phyloP scores from a whole-genome alignment of 2,329 filamentous ascomycete species.

The Fusarium brevicatenulatum region DNA sequence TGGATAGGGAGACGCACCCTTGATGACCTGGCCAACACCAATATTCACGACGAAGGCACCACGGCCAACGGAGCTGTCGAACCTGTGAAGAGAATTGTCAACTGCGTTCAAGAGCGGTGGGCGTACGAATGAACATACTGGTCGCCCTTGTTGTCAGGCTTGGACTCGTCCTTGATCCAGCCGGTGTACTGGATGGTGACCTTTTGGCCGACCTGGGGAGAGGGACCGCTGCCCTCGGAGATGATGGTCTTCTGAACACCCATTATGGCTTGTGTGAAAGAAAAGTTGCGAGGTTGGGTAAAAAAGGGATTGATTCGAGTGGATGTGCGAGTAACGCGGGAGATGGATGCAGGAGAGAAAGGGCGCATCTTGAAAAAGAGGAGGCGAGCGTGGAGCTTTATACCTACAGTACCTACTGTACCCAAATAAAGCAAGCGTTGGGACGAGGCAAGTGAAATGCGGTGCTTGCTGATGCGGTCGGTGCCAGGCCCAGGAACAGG shows the following conservation, averaged over 20 bases:
- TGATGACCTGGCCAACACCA: slow-evolving; percentile 86
- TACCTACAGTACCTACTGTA: background rate
- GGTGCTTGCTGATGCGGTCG: slow-evolving; percentile 24
- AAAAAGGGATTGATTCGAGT: slow-evolving; percentile 35
- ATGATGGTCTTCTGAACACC: slow-evolving; percentile 76
- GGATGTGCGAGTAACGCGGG: slow-evolving; percentile 27
- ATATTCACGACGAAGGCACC: slow-evolving; percentile 82
- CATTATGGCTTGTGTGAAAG: slow-evolving; percentile 61
- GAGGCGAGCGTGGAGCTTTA: slow-evolving; percentile 37
- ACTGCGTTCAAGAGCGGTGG: background rate
- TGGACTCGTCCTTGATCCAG: slow-evolving; percentile 75
- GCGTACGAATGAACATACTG: slow-evolving; percentile 65
- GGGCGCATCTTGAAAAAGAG: slow-evolving; percentile 27
- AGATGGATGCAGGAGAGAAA: slow-evolving; percentile 37
- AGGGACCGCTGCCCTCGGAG: slow-evolving; percentile 68
- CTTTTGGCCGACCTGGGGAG: slow-evolving; percentile 72
- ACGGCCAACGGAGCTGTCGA: slow-evolving; percentile 85
- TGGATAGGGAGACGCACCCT: slow-evolving; percentile 65
- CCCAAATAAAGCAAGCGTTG: slow-evolving; percentile 3
- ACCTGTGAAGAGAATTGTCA: slow-evolving; percentile 64
- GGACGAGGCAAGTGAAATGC: slow-evolving; percentile 10
- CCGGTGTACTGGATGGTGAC: slow-evolving; percentile 94
- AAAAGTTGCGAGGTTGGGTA: slow-evolving; percentile 32
- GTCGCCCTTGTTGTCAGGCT: slow-evolving; percentile 72
- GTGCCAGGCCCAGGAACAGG: slow-evolving; percentile 12